Evolutionary conservation across 768 basidiomycete species (phyloP), one percentile per base, ranked within the genome.

Genomic region (Trametes coccinea): DNA sequence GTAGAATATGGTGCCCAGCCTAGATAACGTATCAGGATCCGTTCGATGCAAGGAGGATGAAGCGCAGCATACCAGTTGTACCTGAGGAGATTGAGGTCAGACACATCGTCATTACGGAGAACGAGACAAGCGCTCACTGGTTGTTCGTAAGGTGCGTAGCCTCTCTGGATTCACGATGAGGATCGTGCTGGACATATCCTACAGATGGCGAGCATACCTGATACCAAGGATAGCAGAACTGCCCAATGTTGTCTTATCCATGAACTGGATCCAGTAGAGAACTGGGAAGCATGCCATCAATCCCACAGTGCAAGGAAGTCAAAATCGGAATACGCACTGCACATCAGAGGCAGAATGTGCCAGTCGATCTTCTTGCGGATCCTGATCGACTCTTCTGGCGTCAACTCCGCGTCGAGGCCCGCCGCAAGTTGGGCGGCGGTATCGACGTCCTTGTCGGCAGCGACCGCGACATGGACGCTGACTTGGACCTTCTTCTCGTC

Each of bases 1-100:
- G 66, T 90, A 90, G 70, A 89, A 89, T 40, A 90, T 82, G 4
- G 88, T 89, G 13, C 89, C 88, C 7, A 90, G 82, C 89, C 88
- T 88, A 51, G 22, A 16, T 30, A 16, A 17, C 5, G 22, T 48
- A 17, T 55, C 17, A 61, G 59, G 5, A 9, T 30, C 8, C 3
- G 31, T 40, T 27, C 53, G n/a, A 27, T 10, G 27, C 9, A 22
- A 10, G 14, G 30, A 8, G 22, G 1, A 29, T 3, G 16, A 16
- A 17, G 6, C 34, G 6, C 13, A 37, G 5, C 63, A 48, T 72
- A 85, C 86, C 87, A 88, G 72, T 88, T 88, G 65, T 87, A 89
- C 71, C 87, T 88, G 39, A 16, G 31, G 4, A 14, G 17, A 7
- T 39, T 0, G 10, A 22, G 7, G 41, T 52, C 22, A 40, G 39